Evolutionary conservation across 495 filamentous ascomycete genomes (phyloP).

Genomic region (Podospora anserina): DNA sequence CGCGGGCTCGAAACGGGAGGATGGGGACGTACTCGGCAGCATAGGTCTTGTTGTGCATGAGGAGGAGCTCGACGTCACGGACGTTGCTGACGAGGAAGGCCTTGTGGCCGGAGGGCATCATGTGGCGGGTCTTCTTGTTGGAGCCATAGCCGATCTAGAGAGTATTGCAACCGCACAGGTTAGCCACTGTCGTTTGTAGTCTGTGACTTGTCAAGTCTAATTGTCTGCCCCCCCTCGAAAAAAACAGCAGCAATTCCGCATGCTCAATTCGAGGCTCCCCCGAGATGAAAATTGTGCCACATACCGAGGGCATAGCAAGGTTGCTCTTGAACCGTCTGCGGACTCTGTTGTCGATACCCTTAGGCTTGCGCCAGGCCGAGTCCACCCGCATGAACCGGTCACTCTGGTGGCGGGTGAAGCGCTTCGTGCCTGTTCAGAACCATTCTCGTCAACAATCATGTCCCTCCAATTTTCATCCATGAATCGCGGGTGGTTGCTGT

Average conservation of each 20-base stretch:
- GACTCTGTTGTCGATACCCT: conserved; percentile 90
- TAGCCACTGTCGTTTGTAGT: conserved; percentile 14
- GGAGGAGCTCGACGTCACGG: conserved; percentile 90
- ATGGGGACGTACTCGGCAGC: conserved; percentile 82
- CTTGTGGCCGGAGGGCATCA: conserved; percentile 99
- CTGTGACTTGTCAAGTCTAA: conserved; percentile 12
- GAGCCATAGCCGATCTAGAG: conserved; percentile 90
- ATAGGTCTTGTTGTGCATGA: conserved; percentile 99
- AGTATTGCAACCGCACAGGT: conserved; percentile 15
- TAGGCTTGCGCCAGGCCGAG: conserved; percentile 93
- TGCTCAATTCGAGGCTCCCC: not conserved
- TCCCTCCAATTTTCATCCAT: conserved; percentile 12
- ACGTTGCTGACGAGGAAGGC: conserved; percentile 97
- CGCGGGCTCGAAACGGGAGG: not conserved
- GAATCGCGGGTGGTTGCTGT: not conserved
- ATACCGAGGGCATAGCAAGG: conserved; percentile 96
- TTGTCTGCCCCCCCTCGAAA: not conserved
- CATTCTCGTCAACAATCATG: conserved; percentile 25
- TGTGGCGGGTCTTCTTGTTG: conserved; percentile 98
- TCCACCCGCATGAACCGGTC: conserved; percentile 90
- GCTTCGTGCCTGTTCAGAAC: conserved; percentile 66
- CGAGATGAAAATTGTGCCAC: conserved; percentile 33
- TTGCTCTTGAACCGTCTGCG: conserved; percentile 90
- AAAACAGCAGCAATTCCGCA: conserved; percentile 2
- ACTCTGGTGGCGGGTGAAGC: conserved; percentile 93